Evolutionary conservation across 2,329 filamentous ascomycete species (phyloP).

Genomic region (Periglandula ipomoeae): DNA sequence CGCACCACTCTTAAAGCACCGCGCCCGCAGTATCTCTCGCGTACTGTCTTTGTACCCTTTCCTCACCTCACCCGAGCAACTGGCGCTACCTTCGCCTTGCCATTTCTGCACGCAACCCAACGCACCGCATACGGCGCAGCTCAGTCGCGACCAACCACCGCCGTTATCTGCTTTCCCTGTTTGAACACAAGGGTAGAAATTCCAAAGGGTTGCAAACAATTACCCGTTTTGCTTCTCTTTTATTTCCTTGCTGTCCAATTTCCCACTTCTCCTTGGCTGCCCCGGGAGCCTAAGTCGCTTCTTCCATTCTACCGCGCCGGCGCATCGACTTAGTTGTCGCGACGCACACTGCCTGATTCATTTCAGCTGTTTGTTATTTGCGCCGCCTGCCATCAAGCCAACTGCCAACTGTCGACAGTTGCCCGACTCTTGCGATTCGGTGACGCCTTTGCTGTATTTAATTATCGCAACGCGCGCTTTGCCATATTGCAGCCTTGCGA

Average conservation of each 20-base stretch:
- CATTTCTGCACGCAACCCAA: constrained; percentile 1
- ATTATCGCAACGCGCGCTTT: not conserved
- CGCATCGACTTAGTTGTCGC: constrained; percentile 5
- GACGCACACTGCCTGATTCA: not conserved
- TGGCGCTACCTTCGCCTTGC: not conserved
- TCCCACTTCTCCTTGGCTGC: not conserved
- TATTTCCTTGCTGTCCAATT: not conserved
- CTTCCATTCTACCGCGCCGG: constrained; percentile 1
- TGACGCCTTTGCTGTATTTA: not conserved
- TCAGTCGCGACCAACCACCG: constrained; percentile 10
- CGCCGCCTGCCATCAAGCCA: not conserved
- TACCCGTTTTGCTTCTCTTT: not conserved
- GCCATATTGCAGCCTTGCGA: not conserved
- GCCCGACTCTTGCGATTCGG: not conserved
- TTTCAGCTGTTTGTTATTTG: constrained; percentile 1
- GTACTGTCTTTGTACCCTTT: constrained; percentile 3
- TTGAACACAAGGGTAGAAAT: not conserved
- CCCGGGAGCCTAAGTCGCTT: not conserved
- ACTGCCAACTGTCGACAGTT: constrained; percentile 6
- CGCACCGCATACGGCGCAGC: constrained; percentile 6
- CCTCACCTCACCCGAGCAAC: not conserved
- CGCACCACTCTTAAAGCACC: not conserved
- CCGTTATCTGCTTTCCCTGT: constrained; percentile 1
- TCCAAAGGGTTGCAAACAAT: not conserved
- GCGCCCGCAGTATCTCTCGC: constrained; percentile 1